Evolutionary conservation across 2,329 filamentous ascomycete species (phyloP).

Genomic region (Aspergillus texensis): DNA sequence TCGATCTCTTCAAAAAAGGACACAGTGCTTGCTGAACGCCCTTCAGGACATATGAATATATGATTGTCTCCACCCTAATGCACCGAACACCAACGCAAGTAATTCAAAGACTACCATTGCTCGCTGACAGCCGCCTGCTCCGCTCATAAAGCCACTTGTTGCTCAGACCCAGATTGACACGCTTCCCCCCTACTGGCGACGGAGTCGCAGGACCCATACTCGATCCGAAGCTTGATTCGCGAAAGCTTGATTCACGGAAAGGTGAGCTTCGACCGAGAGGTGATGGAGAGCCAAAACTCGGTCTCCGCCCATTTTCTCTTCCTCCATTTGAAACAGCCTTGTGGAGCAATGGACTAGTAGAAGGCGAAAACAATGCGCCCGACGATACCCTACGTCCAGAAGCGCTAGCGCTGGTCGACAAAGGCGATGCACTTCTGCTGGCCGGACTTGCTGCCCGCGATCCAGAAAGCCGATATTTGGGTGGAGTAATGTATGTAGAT

Average conservation of each 20-base stretch:
- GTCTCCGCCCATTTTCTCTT: conserved; percentile 52
- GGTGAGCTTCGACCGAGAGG: conserved; percentile 39
- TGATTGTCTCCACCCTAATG: conserved; percentile 14
- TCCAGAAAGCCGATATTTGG: conserved; percentile 78
- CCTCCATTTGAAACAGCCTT: conserved; percentile 60
- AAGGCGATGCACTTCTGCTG: conserved; percentile 40
- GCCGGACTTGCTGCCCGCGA: conserved; percentile 48
- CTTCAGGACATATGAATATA: conserved; percentile 15
- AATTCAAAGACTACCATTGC: conserved; percentile 38
- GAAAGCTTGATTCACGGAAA: conserved; percentile 33
- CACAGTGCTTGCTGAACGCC: conserved; percentile 6
- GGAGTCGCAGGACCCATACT: conserved; percentile 65
- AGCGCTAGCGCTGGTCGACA: conserved; percentile 39
- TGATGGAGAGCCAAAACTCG: conserved; percentile 54
- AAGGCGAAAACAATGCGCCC: conserved; percentile 58
- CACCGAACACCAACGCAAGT: conserved; percentile 11
- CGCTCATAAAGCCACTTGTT: conserved; percentile 96
- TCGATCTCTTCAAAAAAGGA: background rate
- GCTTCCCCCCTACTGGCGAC: conserved; percentile 66
- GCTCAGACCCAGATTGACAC: conserved; percentile 76
- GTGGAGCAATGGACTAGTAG: conserved; percentile 64
- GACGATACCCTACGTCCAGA: conserved; percentile 37
- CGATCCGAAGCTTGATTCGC: conserved; percentile 28
- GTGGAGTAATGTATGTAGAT: conserved; percentile 79
- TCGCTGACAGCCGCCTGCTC: conserved; percentile 51